These are phyloP conservation scores for Tricholoma sp. DNA, from an alignment of 768 basidiomycete genomes.

Conservation along the genomic window DNA sequence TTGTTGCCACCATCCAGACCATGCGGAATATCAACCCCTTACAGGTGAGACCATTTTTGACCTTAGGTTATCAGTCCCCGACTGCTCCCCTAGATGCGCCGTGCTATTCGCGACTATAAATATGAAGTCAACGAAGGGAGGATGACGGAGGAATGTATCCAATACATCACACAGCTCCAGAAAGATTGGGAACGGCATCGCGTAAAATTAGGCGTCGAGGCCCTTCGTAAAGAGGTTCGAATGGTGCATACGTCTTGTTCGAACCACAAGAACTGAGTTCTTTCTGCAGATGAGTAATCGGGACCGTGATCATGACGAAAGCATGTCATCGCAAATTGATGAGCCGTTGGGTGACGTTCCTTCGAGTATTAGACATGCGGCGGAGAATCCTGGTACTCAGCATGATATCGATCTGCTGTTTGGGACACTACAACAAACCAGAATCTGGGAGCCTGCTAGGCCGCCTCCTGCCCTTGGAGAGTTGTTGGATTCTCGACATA, in stretches of 20 bases:
- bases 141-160: conserved; percentile 94
- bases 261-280: conserved; percentile 1
- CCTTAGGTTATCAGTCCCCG: conserved; percentile 1
- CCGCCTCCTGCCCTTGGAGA: conserved; percentile 86
- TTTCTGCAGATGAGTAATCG: conserved; percentile 55
- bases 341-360: conserved; percentile 35
- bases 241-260: not conserved
- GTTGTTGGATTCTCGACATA: conserved; percentile 85
- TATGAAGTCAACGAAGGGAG: conserved; percentile 89
- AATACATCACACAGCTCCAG: conserved; percentile 92
- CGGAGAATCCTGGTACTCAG: conserved; percentile 35
- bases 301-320: conserved; percentile 62
- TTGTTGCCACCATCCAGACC: conserved; percentile 86
- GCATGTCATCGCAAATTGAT: conserved; percentile 42
- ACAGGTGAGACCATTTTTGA: conserved; percentile 46
- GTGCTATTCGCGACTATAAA: conserved; percentile 88
- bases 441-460: conserved; percentile 71
- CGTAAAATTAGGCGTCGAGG: conserved; percentile 81
- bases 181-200: conserved; percentile 96
- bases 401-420: conserved; percentile 77
- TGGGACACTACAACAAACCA: conserved; percentile 57
- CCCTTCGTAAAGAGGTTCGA: conserved; percentile 73
- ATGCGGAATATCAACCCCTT: conserved; percentile 87
- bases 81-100: conserved; percentile 64
- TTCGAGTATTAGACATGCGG: conserved; percentile 30